Conservation (phyloP, 495 filamentous ascomycete species). For the Cercophora sp. region DNA sequence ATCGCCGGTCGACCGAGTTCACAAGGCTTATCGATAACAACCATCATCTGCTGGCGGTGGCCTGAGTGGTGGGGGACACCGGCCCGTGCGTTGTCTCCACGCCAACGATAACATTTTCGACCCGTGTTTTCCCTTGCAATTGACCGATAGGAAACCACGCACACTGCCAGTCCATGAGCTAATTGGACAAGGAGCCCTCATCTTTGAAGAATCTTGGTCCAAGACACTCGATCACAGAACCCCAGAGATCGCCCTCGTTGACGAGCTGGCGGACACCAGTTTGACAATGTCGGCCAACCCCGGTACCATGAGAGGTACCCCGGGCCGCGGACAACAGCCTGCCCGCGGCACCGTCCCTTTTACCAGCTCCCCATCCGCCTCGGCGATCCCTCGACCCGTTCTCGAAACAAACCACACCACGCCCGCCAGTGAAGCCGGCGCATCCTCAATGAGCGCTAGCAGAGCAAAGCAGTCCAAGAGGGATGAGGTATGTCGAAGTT, state of each 20-base stretch:
- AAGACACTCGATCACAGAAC: background rate
- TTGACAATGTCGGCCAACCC: constrained; percentile 31
- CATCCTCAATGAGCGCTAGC: constrained; percentile 77
- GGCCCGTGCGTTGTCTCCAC: constrained; percentile 26
- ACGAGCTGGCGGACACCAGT: background rate
- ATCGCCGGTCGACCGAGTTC: background rate
- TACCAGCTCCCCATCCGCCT: constrained; percentile 59
- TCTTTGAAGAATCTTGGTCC: background rate
- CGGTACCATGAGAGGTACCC: constrained; percentile 57
- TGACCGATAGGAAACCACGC: background rate
- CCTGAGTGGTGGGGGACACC: constrained; percentile 1
- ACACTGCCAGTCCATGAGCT: constrained; percentile 5
- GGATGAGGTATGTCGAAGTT: constrained; percentile 76
- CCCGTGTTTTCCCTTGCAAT: constrained; percentile 12
- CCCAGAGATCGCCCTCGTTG: background rate
- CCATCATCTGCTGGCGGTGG: too few species aligned
- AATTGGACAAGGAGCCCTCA: constrained; percentile 14
- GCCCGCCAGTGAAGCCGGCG: constrained; percentile 58
- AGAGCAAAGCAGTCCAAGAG: constrained; percentile 92
- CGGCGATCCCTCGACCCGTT: constrained; percentile 80
- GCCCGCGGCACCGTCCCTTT: constrained; percentile 67
- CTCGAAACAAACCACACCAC: constrained; percentile 55
- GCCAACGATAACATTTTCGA: constrained; percentile 21
- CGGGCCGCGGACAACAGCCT: constrained; percentile 53
- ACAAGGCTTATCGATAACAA: constrained; percentile 1